Base-by-base conservation (phyloP, 257 asterid genomes). In the Verbascum thapsus region DNA sequence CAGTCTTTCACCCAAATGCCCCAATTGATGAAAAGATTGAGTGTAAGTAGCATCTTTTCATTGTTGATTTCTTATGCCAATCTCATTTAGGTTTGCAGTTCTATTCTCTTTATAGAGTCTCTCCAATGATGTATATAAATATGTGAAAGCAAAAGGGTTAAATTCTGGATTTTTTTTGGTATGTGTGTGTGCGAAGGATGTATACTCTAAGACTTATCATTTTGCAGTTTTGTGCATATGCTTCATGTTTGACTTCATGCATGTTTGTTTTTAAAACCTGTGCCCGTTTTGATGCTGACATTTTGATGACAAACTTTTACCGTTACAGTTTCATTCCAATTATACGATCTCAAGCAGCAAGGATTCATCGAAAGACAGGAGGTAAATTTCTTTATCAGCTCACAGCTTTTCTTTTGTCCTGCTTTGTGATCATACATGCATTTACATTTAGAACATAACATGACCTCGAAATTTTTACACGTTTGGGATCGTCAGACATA, bases 291-390 rank as follows among this genome's bases (percentile, higher is more conserved):
- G 34, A 10, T 41, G 61, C 54, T 52, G 63, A 51, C 52, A 44
- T 59, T 68, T 22, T 68, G 73, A 54, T 51, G 30, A 67, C 40
- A 42, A 47, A 44, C 40, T 45, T 43, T 26, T 61, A 19, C 59
- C 61, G 16, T 74, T 76, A 42, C 77, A 87, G 95, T 87, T 87
- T 87, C 90, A 16, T 87, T 87, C 72, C 88, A 78, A 54, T 72
- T 87, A 51, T 87, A 84, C 44, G 95, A 87, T 84, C 90, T 84
- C 77, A 87, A 80, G 83, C 94, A 78, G 71, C 92, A 84, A 80
- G 95, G 94, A 20, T 84, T 76, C 70, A 87, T 87, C 42, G 95
- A 84, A 71, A 76, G 90, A 66, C 88, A 82, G 44, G 95, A 87
- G 88, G 95, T 84, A 78, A 69, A 44, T 73, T 58, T 44, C 18